phyloP scores from a whole-genome alignment of 208 protist species.

The Crithidia mellificae region DNA sequence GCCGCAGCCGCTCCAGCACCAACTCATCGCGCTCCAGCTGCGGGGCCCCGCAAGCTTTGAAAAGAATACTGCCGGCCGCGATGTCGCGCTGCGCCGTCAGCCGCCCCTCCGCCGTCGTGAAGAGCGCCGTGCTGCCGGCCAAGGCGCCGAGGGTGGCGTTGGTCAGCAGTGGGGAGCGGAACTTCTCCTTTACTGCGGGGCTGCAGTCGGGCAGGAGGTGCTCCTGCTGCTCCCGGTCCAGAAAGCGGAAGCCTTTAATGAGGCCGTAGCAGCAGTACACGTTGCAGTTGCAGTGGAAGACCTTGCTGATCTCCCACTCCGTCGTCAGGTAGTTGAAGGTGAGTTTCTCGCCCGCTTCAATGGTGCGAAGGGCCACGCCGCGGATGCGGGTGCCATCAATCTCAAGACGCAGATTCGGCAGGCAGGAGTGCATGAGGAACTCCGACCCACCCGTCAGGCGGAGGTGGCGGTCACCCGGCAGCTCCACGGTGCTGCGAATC shows the following conservation, averaged over 20 bases:
- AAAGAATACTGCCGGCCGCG: conserved; percentile 63
- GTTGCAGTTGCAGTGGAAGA: conserved; percentile 82
- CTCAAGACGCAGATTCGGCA: conserved; percentile 82
- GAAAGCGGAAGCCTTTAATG: conserved; percentile 81
- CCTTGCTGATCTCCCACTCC: conserved; percentile 83
- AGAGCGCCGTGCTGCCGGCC: conserved; percentile 30
- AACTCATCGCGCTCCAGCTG: conserved; percentile 39
- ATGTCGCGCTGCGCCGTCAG: conserved; percentile 61
- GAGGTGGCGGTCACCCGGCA: conserved; percentile 72
- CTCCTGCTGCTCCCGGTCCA: conserved; percentile 69
- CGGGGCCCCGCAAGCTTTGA: conserved; percentile 32
- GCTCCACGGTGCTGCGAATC: conserved; percentile 75
- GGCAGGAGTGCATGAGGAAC: conserved; percentile 83
- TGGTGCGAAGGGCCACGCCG: conserved; percentile 73
- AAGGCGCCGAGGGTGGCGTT: conserved; percentile 40
- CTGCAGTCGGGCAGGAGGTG: conserved; percentile 68
- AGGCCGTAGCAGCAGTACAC: conserved; percentile 79
- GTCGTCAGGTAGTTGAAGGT: conserved; percentile 89
- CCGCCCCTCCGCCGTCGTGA: conserved; percentile 39
- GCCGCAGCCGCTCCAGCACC: conserved; percentile 50
- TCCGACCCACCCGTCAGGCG: conserved; percentile 75
- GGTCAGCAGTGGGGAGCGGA: conserved; percentile 38
- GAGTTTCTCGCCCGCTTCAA: conserved; percentile 70
- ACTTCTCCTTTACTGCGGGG: conserved; percentile 73
- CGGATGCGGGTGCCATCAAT: conserved; percentile 64